phyloP scores from a whole-genome alignment of 1,284 basidiomycete genomes.

The Trametes versicolor region DNA sequence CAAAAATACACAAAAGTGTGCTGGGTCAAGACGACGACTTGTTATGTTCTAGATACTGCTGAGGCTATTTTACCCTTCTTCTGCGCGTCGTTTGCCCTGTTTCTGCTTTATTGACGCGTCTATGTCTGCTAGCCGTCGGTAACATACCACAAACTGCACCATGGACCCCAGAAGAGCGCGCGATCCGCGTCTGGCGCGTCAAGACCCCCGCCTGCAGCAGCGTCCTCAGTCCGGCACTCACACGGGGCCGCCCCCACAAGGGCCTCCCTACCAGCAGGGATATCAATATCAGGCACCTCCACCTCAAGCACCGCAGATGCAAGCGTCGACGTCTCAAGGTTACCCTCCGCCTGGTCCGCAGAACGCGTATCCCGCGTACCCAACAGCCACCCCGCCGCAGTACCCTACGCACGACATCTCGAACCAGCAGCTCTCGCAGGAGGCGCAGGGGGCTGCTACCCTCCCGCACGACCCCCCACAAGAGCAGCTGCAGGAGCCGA shows the following conservation, averaged over 20 bases:
- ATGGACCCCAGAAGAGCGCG: constrained; percentile 86
- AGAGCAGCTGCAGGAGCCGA: constrained; percentile 23
- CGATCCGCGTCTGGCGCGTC: constrained; percentile 78
- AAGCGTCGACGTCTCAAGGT: constrained; percentile 35
- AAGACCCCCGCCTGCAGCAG: constrained; percentile 69
- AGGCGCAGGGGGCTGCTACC: constrained; percentile 40
- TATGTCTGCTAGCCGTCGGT: neutral
- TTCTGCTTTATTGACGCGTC: constrained; percentile 20
- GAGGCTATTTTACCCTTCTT: constrained; percentile 49
- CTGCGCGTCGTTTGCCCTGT: neutral
- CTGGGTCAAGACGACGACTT: constrained; percentile 79
- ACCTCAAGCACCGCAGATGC: constrained; percentile 34
- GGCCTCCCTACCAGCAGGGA: constrained; percentile 28
- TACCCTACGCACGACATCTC: constrained; percentile 38
- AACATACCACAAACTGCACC: neutral
- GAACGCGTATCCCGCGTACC: constrained; percentile 38
- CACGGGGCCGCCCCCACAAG: constrained; percentile 37
- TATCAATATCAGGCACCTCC: constrained; percentile 26
- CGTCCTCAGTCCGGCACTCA: constrained; percentile 56
- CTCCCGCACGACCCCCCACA: constrained; percentile 20
- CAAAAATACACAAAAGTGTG: constrained; percentile 36
- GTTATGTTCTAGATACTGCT: constrained; percentile 91
- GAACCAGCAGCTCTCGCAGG: constrained; percentile 41
- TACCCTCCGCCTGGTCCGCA: constrained; percentile 30
- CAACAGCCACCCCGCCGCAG: constrained; percentile 49